Evolutionary conservation across 345 rosid genomes (phyloP).

Genomic region (Cochlearia excelsa): DNA sequence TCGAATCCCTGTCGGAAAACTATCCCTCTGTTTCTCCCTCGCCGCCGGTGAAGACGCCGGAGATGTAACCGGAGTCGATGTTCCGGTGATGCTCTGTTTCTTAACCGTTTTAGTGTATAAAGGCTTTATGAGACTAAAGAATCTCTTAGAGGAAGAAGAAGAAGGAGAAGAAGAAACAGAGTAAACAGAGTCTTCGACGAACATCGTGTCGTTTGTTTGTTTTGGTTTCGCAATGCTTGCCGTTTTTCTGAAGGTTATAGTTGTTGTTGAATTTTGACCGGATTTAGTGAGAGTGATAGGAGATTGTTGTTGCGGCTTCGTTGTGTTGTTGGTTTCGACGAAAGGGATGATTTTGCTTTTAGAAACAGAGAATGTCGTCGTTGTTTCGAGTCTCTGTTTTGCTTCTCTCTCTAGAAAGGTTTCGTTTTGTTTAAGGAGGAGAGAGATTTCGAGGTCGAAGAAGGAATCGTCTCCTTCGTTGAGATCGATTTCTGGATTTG

Average conservation of each 20-base stretch:
- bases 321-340: constrained; percentile 38
- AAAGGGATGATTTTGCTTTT: constrained; percentile 70
- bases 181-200: constrained; percentile 20
- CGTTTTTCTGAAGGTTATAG: constrained; percentile 22
- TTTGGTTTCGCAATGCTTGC: constrained; percentile 19
- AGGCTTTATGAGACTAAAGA: constrained; percentile 69
- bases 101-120: constrained; percentile 51
- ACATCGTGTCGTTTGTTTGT: constrained; percentile 15
- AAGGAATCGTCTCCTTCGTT: constrained; percentile 83
- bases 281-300: constrained; percentile 62
- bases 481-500: constrained; percentile 36
- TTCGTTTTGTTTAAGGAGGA: constrained; percentile 28
- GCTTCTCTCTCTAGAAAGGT: constrained; percentile 8
- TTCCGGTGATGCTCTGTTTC: constrained; percentile 25
- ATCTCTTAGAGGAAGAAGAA: constrained; percentile 39
- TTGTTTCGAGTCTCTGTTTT: constrained; percentile 24
- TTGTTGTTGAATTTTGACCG: constrained; percentile 48
- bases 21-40: constrained; percentile 50
- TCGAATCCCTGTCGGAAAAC: constrained; percentile 46
- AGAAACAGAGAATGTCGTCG: constrained; percentile 38
- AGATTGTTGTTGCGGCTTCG: constrained; percentile 60
- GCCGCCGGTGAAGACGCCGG: constrained; percentile 48
- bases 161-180: constrained; percentile 10
- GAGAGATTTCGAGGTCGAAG: constrained; percentile 78
- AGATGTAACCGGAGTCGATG: constrained; percentile 22